These are phyloP conservation scores for Moringa oleifera DNA, from an alignment of 345 rosid genomes.

Conservation along the genomic window DNA sequence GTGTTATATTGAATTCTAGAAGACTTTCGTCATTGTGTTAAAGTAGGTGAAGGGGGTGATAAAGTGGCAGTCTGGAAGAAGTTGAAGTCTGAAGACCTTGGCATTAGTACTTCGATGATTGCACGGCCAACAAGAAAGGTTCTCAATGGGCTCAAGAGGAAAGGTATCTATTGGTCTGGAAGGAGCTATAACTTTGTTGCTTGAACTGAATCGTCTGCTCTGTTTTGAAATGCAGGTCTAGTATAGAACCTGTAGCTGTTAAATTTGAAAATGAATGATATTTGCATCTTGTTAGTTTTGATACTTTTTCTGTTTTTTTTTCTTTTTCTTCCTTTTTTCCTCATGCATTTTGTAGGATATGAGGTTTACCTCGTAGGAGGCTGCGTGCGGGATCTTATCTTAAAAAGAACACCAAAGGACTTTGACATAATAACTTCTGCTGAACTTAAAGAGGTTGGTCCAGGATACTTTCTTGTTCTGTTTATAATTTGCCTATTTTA, in stretches of 20 bases:
- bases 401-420: slow-evolving; percentile 79
- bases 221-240: not conserved
- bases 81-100: slow-evolving; percentile 41
- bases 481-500: not conserved
- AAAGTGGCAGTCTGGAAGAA: slow-evolving; percentile 41
- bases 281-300: too few species aligned
- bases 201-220: not conserved
- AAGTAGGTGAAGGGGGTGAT: slow-evolving; percentile 22
- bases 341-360: slow-evolving; percentile 36
- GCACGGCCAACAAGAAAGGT: slow-evolving; percentile 42
- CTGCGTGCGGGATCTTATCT: slow-evolving; percentile 87
- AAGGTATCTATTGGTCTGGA: slow-evolving; percentile 28
- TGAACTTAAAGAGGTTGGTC: slow-evolving; percentile 68
- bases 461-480: not conserved
- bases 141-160: slow-evolving; percentile 46
- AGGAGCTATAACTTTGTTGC: not conserved
- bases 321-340: not conserved
- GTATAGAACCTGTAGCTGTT: not conserved
- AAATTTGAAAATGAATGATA: not conserved
- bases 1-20: not conserved
- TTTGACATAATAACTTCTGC: slow-evolving; percentile 90
- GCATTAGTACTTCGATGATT: slow-evolving; percentile 43
- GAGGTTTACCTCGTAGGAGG: slow-evolving; percentile 97
- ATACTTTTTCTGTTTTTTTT: not conserved
- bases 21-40: slow-evolving; percentile 3